These are phyloP conservation scores for Trypanosomatidae sp. DNA, from an alignment of 208 protist genomes.

Conservation along the genomic window DNA sequence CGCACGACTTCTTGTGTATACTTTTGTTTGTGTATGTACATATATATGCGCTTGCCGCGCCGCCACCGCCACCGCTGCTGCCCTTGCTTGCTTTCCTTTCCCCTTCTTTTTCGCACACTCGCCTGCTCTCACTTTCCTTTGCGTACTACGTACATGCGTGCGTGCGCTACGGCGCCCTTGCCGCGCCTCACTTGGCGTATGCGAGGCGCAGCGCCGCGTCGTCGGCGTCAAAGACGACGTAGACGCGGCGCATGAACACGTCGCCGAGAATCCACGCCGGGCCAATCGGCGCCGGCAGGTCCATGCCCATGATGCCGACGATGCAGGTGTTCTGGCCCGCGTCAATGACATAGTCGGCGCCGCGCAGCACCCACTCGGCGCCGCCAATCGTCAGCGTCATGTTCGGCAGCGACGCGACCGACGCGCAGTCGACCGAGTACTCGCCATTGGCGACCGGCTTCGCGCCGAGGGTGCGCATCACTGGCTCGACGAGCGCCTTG, in stretches of 20 bases:
- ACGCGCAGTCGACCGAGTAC: constrained; percentile 26
- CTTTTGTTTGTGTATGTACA: no score
- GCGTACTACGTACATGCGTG: not conserved
- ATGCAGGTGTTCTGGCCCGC: constrained; percentile 24
- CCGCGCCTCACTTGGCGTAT: constrained; percentile 25
- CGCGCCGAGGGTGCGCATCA: constrained; percentile 36
- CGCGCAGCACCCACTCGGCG: constrained; percentile 37
- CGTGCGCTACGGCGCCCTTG: not conserved
- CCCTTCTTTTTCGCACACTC: no score
- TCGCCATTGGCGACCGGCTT: constrained; percentile 24
- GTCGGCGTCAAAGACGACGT: constrained; percentile 43
- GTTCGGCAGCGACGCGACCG: constrained; percentile 41
- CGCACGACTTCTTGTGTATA: no score
- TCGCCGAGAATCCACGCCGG: constrained; percentile 37
- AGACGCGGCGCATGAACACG: constrained; percentile 39
- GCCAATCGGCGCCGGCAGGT: constrained; percentile 17
- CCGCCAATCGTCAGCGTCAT: constrained; percentile 54
- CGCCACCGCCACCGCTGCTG: no score
- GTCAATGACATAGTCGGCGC: constrained; percentile 84
- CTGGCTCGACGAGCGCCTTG: constrained; percentile 12
- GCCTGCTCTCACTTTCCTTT: no score
- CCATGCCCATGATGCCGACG: constrained; percentile 30
- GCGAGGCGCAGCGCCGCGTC: constrained; percentile 33
- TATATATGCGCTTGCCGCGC: no score
- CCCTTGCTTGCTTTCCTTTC: no score